Conservation (phyloP, 108 stramenopile genomes). For the Skeletonema costatum region DNA sequence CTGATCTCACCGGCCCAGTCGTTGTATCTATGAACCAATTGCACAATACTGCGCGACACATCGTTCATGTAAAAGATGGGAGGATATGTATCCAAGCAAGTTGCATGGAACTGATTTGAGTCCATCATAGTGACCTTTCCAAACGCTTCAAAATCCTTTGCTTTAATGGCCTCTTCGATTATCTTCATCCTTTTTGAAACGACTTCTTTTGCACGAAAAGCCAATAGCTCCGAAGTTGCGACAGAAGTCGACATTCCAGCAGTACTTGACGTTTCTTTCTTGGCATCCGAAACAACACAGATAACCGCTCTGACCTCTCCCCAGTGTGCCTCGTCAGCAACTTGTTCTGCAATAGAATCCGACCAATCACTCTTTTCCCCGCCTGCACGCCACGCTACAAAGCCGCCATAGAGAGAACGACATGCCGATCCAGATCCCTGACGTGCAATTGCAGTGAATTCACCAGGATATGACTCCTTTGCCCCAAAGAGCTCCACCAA, state of each 20-base stretch:
- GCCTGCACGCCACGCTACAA: constrained; percentile 95
- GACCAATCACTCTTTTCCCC: constrained; percentile 62
- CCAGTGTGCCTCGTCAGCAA: constrained; percentile 93
- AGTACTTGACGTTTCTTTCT: constrained; percentile 97
- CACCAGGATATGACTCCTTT: constrained; percentile 75
- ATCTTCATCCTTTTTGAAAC: constrained; percentile 83
- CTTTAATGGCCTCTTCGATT: constrained; percentile 88
- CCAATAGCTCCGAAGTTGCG: constrained; percentile 83
- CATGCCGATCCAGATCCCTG: constrained; percentile 95
- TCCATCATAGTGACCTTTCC: constrained; percentile 95
- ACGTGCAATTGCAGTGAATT: constrained; percentile 93
- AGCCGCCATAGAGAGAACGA: constrained; percentile 96
- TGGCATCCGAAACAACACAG: constrained; percentile 89
- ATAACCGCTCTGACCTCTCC: constrained; percentile 94
- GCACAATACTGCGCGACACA: constrained; percentile 66
- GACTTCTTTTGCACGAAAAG: constrained; percentile 82
- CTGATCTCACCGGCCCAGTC: constrained; percentile 76
- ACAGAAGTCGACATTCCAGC: constrained; percentile 94
- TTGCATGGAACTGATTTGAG: constrained; percentile 98
- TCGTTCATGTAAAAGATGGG: constrained; percentile 99
- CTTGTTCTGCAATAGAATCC: constrained; percentile 92
- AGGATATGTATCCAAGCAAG: constrained; percentile 98
- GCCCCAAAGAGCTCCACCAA: constrained; percentile 82
- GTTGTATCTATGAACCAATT: constrained; percentile 87
- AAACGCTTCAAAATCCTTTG: constrained; percentile 92